Evolutionary conservation across 1,284 basidiomycete species (phyloP), one percentile per base, ranked within the genome.

Genomic region (Trichosporon ovoides): DNA sequence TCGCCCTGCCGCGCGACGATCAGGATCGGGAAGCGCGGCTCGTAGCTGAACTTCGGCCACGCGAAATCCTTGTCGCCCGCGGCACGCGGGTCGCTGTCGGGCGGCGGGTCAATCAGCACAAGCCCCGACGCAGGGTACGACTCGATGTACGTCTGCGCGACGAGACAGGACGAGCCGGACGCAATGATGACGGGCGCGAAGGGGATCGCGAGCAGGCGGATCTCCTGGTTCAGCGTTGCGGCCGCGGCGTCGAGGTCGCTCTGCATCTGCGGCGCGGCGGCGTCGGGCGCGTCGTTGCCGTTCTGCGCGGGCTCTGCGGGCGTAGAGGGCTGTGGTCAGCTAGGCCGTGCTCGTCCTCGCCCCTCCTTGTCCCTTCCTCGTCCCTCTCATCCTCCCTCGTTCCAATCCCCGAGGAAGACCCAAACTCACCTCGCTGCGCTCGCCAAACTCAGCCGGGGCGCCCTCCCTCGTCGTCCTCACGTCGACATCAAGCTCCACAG

Each of bases 131-230:
- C 84, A 1, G 84, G 84, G 66, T 85, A 74, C 34, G 84, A 85
- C 9, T 83, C 85, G 56, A 87, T 81, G 69, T 85, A 87, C 13
- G 83, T 80, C 69, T 87, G 84, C 11, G 83, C 81, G 54, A 87
- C 81, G 49, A 87, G 76, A 18, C 71, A 71, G 13, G 80, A 80
- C 1, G 76, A 68, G 1, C 79, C 80, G 10, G 80, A 79, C 1
- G 85, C 81, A 61, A 87, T 77, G 40, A 87, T 73, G 40, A 87
- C 80, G 0, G 86, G 86, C 1, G 85, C 82, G 64, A 86, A 87
- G 12, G 84, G 82, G 52, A 83, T 82, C 6, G 75, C 78, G 31
- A 82, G 77, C 7, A 81, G 69, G 20, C 74, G 67, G 37, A 80
- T 71, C 54, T 77, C 72, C n/a, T 18, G 28, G 46, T 57, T 53